phyloP scores from a whole-genome alignment of 805 yeast species.

The Lipomyces starkeyi region DNA sequence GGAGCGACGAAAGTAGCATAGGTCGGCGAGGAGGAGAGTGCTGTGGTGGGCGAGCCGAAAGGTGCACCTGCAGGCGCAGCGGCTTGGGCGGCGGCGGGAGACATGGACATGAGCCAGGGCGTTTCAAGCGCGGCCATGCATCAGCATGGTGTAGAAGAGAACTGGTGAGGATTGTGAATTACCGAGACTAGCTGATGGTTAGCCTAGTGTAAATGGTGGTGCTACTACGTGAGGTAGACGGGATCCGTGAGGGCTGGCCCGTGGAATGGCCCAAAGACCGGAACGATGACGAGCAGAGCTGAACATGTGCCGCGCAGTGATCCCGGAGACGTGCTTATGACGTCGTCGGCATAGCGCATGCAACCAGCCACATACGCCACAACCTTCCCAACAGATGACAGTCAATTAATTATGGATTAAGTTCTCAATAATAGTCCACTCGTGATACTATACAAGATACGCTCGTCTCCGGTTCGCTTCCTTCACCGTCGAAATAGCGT shows the following conservation, averaged over 20 bases:
- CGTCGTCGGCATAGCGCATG: too few species aligned
- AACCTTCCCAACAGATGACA: too few species aligned
- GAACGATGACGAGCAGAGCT: too few species aligned
- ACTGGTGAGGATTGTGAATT: not conserved
- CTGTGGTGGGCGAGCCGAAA: constrained; percentile 18
- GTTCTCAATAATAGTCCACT: not conserved
- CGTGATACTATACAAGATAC: constrained; percentile 6
- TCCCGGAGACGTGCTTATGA: too few species aligned
- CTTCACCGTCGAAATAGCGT: constrained; percentile 14
- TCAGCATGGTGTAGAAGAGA: constrained; percentile 11
- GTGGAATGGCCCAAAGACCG: too few species aligned
- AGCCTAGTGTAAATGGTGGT: not conserved
- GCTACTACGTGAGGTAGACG: too few species aligned
- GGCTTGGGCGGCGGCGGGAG: constrained; percentile 29
- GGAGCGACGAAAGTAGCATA: constrained; percentile 49
- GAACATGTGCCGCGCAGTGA: too few species aligned
- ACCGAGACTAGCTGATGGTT: not conserved
- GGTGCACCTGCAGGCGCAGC: constrained; percentile 19
- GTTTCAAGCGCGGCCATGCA: constrained; percentile 40
- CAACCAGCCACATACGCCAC: too few species aligned
- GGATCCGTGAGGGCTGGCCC: too few species aligned
- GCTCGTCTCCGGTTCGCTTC: constrained; percentile 21
- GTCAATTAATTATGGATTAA: too few species aligned
- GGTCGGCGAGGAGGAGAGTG: constrained; percentile 40
- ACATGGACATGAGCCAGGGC: constrained; percentile 36